A percentile compares a stretch with the other conserved stretches of the same genome.
These are phyloP conservation scores for Colletotrichum sp. DNA, from an alignment of 2,329 filamentous ascomycete genomes.

Conservation along the genomic window DNA sequence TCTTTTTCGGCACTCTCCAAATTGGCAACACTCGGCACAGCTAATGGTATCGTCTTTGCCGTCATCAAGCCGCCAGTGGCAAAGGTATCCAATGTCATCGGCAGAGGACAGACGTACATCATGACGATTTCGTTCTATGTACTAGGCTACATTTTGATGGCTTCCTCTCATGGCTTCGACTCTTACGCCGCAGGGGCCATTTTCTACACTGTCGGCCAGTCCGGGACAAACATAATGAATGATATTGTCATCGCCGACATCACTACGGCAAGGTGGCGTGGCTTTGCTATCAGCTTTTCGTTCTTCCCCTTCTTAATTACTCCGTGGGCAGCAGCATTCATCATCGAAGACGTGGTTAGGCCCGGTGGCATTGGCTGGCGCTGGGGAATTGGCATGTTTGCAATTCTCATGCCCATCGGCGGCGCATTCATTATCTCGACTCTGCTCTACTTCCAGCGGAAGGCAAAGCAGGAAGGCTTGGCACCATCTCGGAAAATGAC, in stretches of 20 bases:
- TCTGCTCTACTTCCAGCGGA: constrained; percentile 24
- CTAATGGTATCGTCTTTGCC: not conserved
- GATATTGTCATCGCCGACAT: constrained; percentile 15
- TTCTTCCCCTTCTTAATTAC: constrained; percentile 40
- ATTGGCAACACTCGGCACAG: not conserved
- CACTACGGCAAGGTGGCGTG: constrained; percentile 9
- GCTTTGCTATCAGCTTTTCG: constrained; percentile 33
- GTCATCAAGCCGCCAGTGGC: constrained; percentile 2
- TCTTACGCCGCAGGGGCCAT: constrained; percentile 2
- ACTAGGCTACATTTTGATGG: constrained; percentile 6
- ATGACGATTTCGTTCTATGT: constrained; percentile 1
- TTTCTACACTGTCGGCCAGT: constrained; percentile 2
- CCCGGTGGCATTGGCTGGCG: constrained; percentile 27
- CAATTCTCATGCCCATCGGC: constrained; percentile 59
- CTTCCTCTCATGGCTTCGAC: not conserved
- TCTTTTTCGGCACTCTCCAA: constrained; percentile 7
- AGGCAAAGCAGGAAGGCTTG: constrained; percentile 25
- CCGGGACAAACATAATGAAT: constrained; percentile 9
- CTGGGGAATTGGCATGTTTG: constrained; percentile 58
- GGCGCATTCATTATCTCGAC: constrained; percentile 23
- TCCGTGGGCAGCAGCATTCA: constrained; percentile 31
- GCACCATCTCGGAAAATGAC: constrained; percentile 17
- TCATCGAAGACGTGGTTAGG: constrained; percentile 27
- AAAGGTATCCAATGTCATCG: constrained; percentile 7
- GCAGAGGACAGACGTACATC: constrained; percentile 9